Base-by-base conservation (phyloP, 805 yeast species). In the Priceomyces fermenticarens region DNA sequence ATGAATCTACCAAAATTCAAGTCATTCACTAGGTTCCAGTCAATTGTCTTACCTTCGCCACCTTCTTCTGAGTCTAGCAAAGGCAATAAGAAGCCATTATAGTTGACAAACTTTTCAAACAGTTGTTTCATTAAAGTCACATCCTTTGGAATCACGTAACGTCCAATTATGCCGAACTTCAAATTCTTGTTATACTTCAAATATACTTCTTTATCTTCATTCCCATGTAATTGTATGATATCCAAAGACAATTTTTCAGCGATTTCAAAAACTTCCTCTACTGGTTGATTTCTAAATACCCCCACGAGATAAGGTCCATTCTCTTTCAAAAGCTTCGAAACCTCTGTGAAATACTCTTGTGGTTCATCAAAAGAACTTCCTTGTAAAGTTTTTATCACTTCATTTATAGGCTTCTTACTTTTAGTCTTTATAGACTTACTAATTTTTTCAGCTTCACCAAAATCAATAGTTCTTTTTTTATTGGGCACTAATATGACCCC, bases 401-500 rank as follows among this genome's bases (percentile, higher is more conserved):
- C 53, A 30, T 37, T 45, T 20, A 47, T 52, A 4, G 54, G 58
- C 26, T 51, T 50, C 27, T 55, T 52, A 4, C 44, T 39, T 12
- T 37, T 49, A 10, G 38, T 52, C 26, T 31, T 41, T 2, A 69
- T 73, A 20, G 67, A 33, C 10, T 33, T 11, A 1, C 67, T 43
- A 5, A 70, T 59, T 13, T 44, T 43, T 23, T 43, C 40, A 2
- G 71, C 75, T n/a, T 51, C 56, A 0, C 49, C 53, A 2, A 42
- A 42, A 13, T 58, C 58, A 1, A 88, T 75, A 0, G 96, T 87
- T 40, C 99, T 75, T 30, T 77, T 75, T 42, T 96, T 67, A 15
- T 76, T 76, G 0, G 97, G 98, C 2, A 89, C 98, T 57, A 93
- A 60, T 23, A 93, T 93, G 49, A 87, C 78, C 1, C 99, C 99